A percentile compares a stretch with the other conserved stretches of the same genome.
phyloP scores from a whole-genome alignment of 2,329 filamentous ascomycete genomes.

The Bretziella fagacearum region DNA sequence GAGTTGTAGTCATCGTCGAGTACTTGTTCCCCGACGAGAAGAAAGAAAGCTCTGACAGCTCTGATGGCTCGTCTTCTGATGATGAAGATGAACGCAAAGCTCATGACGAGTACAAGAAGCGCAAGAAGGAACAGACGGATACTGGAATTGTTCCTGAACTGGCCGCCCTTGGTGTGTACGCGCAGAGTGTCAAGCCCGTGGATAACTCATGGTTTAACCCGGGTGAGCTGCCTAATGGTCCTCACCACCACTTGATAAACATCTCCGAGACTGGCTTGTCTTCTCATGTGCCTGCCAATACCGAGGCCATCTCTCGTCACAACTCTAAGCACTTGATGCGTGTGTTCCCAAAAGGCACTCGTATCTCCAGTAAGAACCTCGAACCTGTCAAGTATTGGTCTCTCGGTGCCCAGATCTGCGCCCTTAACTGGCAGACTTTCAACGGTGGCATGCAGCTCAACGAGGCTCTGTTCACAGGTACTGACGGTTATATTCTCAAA shows the following conservation, averaged over 20 bases:
- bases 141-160: constrained; percentile 45
- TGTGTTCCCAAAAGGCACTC: constrained; percentile 51
- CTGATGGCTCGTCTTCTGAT: constrained; percentile 20
- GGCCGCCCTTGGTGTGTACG: constrained; percentile 49
- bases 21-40: constrained; percentile 41
- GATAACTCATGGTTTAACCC: constrained; percentile 48
- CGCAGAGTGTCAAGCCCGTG: constrained; percentile 49
- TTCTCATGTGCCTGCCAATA: constrained; percentile 18
- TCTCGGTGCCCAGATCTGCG: constrained; percentile 50
- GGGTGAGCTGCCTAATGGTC: constrained; percentile 33
- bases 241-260: constrained; percentile 51
- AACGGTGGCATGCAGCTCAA: constrained; percentile 50
- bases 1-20: constrained; percentile 51
- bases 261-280: constrained; percentile 35
- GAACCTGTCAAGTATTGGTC: constrained; percentile 48
- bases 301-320: constrained; percentile 36
- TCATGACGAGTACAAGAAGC: constrained; percentile 34
- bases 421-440: constrained; percentile 54
- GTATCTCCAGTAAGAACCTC: constrained; percentile 49
- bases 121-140: constrained; percentile 32
- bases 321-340: constrained; percentile 53
- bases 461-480: constrained; percentile 48
- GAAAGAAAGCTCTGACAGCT: constrained; percentile 23
- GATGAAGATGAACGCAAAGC: constrained; percentile 30
- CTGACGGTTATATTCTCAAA: constrained; percentile 49